Conservation (phyloP, 805 yeast genomes). For the Candida yuanshanica region DNA sequence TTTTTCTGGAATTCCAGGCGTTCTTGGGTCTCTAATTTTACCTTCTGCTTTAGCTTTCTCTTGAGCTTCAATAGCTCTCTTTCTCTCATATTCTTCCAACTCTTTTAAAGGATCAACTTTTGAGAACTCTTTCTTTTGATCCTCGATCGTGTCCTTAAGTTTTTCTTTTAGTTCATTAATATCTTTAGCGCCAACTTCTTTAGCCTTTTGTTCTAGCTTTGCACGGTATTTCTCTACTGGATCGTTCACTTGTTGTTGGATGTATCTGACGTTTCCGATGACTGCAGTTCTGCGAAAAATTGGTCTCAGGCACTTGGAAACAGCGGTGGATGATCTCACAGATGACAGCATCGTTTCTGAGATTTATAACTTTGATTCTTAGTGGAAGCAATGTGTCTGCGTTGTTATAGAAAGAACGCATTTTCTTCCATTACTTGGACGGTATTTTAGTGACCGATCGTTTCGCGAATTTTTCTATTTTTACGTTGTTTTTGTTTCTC, state of each 20-base stretch:
- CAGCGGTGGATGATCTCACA: not conserved
- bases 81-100: slow-evolving; percentile 49
- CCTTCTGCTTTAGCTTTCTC: slow-evolving; percentile 19
- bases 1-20: slow-evolving; percentile 31
- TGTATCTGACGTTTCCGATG: slow-evolving; percentile 12
- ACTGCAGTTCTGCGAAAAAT: slow-evolving; percentile 13
- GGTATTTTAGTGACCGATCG: not conserved
- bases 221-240: slow-evolving; percentile 27
- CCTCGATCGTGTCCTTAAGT: slow-evolving; percentile 54
- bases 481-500: not conserved
- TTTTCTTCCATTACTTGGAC: not conserved
- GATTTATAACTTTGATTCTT: no score
- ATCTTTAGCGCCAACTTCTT: slow-evolving; percentile 36
- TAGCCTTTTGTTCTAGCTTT: slow-evolving; percentile 33
- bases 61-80: slow-evolving; percentile 24
- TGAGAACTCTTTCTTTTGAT: slow-evolving; percentile 48
- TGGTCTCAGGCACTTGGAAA: slow-evolving; percentile 1
- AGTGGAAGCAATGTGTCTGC: no score
- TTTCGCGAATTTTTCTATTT: not conserved
- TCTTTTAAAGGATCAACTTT: slow-evolving; percentile 66
- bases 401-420: no score
- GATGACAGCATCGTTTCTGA: not conserved
- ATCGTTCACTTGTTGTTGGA: slow-evolving; percentile 10
- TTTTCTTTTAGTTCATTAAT: slow-evolving; percentile 58
- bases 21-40: slow-evolving; percentile 31